phyloP scores from a whole-genome alignment of 2,329 filamentous ascomycete genomes.

The Diplodia corticola region DNA sequence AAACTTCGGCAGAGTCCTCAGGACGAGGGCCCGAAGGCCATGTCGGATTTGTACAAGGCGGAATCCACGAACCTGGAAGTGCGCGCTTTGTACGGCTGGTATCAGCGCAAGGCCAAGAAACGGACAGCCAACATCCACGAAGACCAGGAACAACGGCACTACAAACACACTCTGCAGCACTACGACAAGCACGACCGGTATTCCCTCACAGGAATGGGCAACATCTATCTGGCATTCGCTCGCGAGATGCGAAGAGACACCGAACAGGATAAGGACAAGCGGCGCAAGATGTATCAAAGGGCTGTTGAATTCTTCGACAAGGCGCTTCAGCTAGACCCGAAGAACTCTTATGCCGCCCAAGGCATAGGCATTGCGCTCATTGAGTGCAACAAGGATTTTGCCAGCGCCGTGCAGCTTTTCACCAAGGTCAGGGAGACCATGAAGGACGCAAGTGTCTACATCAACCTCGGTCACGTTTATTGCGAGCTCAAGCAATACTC shows the following conservation, averaged over 20 bases:
- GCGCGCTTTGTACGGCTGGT: slow-evolving; percentile 92
- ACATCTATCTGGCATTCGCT: slow-evolving; percentile 83
- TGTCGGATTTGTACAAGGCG: slow-evolving; percentile 81
- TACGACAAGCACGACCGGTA: slow-evolving; percentile 99
- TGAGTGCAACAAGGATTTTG: slow-evolving; percentile 90
- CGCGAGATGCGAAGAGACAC: slow-evolving; percentile 92
- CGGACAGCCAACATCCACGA: slow-evolving; percentile 77
- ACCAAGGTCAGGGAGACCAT: slow-evolving; percentile 88
- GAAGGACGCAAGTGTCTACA: slow-evolving; percentile 81
- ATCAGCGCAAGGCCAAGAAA: slow-evolving; percentile 85
- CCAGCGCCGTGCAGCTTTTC: slow-evolving; percentile 80
- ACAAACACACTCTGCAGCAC: slow-evolving; percentile 92
- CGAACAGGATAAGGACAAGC: slow-evolving; percentile 87
- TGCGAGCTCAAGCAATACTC: slow-evolving; percentile 86
- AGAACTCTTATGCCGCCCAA: slow-evolving; percentile 94
- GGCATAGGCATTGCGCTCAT: slow-evolving; percentile 91
- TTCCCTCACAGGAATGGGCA: slow-evolving; percentile 94
- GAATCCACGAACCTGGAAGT: slow-evolving; percentile 87
- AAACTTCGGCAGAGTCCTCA: slow-evolving; percentile 76
- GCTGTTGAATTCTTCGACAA: slow-evolving; percentile 99
- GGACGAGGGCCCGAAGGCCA: slow-evolving; percentile 82
- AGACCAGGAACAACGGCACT: slow-evolving; percentile 88
- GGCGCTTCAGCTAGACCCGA: slow-evolving; percentile 88
- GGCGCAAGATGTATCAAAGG: slow-evolving; percentile 80
- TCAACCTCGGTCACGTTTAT: slow-evolving; percentile 93